Percentiles rank a stretch among this genome's conserved stretches.
Conservation (phyloP, 768 basidiomycete species). For the Gloeophyllum trabeum region DNA sequence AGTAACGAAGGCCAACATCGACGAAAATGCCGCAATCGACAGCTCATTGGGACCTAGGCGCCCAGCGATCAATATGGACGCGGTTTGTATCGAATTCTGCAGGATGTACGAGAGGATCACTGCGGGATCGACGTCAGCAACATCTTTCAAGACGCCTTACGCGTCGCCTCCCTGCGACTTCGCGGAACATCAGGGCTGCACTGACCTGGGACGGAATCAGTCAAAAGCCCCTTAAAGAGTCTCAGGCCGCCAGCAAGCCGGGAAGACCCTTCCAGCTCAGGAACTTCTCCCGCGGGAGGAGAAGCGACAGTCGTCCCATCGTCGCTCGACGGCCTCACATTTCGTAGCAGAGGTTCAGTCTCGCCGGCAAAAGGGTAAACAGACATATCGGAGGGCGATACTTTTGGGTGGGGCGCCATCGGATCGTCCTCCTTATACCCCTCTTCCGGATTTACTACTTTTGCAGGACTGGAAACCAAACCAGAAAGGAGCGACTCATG, state of each 20-base stretch:
- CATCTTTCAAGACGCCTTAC: not conserved
- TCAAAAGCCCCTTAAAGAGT: conserved; percentile 35
- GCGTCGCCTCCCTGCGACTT: not conserved
- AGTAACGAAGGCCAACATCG: conserved; percentile 74
- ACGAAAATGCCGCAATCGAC: conserved; percentile 59
- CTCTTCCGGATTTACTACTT: not conserved
- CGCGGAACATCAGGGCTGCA: not conserved
- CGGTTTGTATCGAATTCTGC: conserved; percentile 66
- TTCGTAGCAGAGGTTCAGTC: not conserved
- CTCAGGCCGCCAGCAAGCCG: conserved; percentile 5
- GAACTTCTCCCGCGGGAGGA: not conserved
- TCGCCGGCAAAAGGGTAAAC: not conserved
- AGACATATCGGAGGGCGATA: not conserved
- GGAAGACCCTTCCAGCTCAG: not conserved
- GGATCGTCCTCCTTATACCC: not conserved
- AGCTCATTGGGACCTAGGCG: conserved; percentile 60
- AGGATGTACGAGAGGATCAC: conserved; percentile 62
- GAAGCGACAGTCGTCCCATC: not conserved
- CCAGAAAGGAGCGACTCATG: not conserved
- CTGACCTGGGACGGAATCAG: conserved; percentile 51
- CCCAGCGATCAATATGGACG: conserved; percentile 50
- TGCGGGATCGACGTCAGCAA: too few relatives aligned
- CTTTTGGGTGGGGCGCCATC: not conserved
- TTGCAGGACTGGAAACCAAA: not conserved
- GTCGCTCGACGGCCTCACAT: conserved; percentile 2